Base-by-base conservation (phyloP, 2,329 filamentous ascomycete genomes). In the Ceratocystiopsis brevicomis region DNA sequence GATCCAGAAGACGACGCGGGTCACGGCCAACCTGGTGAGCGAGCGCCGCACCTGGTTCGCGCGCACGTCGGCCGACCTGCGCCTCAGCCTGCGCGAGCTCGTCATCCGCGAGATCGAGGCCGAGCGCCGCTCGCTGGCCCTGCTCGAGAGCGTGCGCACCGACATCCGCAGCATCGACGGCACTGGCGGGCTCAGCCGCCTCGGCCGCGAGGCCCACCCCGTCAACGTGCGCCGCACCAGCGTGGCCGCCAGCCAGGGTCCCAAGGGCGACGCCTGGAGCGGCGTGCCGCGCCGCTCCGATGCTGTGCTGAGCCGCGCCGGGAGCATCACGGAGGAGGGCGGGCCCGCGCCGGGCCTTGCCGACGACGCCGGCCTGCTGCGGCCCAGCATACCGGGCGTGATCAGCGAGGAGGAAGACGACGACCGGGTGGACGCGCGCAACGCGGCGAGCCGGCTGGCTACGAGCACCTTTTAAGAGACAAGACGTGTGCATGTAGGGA, bases 241-340 rank as follows among this genome's bases (percentile, higher is more conserved):
- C 59, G 62, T 95, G 51, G 82, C 83, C 15, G 82, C 83, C 39
- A 90, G 82, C 54, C 90, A 98, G 61, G 90, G 90, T 0, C 88
- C 90, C 41, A 93, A 93, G 64, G 90, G 90, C n/a, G 90, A 98
- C 59, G 81, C 90, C 15, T 98, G 90, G 90, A 94, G 85, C 54
- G 90, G 90, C 45, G 86, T 95, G 25, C 84, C 87, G 34, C 73
- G 90, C 48, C 73, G 83, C 44, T 76, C 78, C 30, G 53, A 50
- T 30, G 84, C 93, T 53, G 78, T 77, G n/a, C 80, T 73, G 14
- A 75, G 47, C 72, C 65, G 55, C 57, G 62, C 71, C 52, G 61
- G 65, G 53, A 59, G 45, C 45, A 61, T 49, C 17, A 25, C 17
- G 15, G 48, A 56, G 39, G 44, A 51, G 53, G 49, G 55, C 16